Evolutionary conservation across 805 yeast genomes (phyloP).

Genomic region (Cyberlindnera euphorbiae): DNA sequence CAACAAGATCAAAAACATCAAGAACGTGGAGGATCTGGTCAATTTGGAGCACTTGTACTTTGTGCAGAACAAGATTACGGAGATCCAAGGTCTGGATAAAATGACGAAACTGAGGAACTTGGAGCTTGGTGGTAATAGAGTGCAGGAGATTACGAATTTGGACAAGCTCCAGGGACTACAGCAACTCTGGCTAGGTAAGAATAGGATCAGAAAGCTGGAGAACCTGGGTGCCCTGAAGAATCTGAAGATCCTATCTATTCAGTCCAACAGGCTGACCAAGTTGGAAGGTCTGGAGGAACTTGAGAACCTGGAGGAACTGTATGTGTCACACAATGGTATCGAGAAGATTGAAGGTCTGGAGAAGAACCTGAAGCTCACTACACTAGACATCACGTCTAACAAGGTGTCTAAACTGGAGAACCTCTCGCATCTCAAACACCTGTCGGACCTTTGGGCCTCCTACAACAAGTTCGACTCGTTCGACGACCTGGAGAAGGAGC

Average conservation of each 20-base stretch:
- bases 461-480: slow-evolving; percentile 66
- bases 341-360: slow-evolving; percentile 74
- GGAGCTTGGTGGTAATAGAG: slow-evolving; percentile 88
- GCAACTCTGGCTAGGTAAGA: slow-evolving; percentile 92
- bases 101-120: slow-evolving; percentile 57
- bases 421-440: slow-evolving; percentile 54
- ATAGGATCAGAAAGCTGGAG: slow-evolving; percentile 60
- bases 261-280: slow-evolving; percentile 73
- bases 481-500: slow-evolving; percentile 61
- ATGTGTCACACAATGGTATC: slow-evolving; percentile 81
- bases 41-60: slow-evolving; percentile 68
- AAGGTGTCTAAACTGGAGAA: slow-evolving; percentile 56
- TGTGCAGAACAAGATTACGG: slow-evolving; percentile 81
- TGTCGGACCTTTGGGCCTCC: slow-evolving; percentile 95
- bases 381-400: slow-evolving; percentile 81
- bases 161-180: slow-evolving; percentile 50
- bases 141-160: slow-evolving; percentile 56
- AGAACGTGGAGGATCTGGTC: slow-evolving; percentile 61
- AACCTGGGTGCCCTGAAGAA: slow-evolving; percentile 56
- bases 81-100: slow-evolving; percentile 60
- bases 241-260: slow-evolving; percentile 77
- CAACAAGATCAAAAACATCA: slow-evolving; percentile 82
- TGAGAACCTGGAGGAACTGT: slow-evolving; percentile 74
- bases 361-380: slow-evolving; percentile 56
- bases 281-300: slow-evolving; percentile 78